phyloP scores from a whole-genome alignment of 257 asterid genomes.

The Fraxinus anomala region DNA sequence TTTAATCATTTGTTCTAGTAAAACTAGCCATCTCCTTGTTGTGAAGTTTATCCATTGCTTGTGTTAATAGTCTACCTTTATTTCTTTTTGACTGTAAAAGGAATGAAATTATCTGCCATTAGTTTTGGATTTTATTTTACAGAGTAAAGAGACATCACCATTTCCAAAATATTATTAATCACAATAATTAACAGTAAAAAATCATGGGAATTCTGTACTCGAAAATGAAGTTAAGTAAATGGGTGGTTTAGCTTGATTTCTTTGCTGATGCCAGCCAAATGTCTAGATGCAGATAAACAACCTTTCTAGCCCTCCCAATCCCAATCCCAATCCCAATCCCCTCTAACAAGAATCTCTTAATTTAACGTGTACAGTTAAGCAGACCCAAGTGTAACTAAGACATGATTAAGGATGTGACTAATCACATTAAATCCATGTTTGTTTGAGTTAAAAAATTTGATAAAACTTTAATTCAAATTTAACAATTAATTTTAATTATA shows the following conservation, averaged over 20 bases:
- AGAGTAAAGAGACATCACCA: not conserved
- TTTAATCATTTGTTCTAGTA: too few species aligned
- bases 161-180: not conserved
- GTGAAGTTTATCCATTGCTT: too few species aligned
- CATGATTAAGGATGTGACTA: not conserved
- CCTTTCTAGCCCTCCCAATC: not conserved
- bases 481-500: too few species aligned
- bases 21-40: too few species aligned
- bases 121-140: too few species aligned
- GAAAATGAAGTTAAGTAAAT: not conserved
- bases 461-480: too few species aligned
- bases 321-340: not conserved
- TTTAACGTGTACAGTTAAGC: not conserved
- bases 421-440: too few species aligned
- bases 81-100: too few species aligned
- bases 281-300: not conserved
- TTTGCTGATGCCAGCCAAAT: not conserved
- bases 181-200: too few species aligned
- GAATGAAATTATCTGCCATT: not conserved
- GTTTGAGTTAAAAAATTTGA: too few species aligned
- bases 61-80: too few species aligned
- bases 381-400: not conserved
- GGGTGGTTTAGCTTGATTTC: not conserved
- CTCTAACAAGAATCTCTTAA: not conserved
- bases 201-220: not conserved